Base-by-base conservation (phyloP, 2,329 filamentous ascomycete genomes). In the Colletotrichum tropicicola region DNA sequence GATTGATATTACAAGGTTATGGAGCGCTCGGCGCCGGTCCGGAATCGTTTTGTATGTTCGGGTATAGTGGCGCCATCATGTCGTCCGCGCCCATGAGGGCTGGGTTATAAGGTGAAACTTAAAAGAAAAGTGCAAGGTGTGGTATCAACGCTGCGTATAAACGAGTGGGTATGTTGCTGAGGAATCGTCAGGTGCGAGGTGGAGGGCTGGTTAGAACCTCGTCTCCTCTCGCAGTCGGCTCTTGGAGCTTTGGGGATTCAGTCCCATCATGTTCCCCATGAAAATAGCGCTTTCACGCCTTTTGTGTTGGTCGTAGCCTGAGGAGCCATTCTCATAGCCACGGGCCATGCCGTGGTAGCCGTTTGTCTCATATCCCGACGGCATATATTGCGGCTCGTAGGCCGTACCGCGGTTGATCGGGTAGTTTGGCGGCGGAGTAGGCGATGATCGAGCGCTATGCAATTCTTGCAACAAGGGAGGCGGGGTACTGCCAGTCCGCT, bases 281-380 rank as follows among this genome's bases (percentile, higher is more conserved):
- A 89, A 87, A 74, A 90, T 87, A 47, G 82, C 79, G 70, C 89
- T 91, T 75, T 91, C 88, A 52, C 88, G 83, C 51, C 87, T 81
- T 71, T 82, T 85, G 41, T 79, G 85, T 8, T 78, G 78, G 37
- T 81, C 76, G 51, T 80, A 78, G 53, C 72, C 62, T 27, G 68
- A 52, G 70, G 70, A 17, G 70, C 71, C 71, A 45, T 64, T 73
- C 49, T 85, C 82, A 64, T 79, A 80, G 25, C 70, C 65, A 13
- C 53, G 45, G 21, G 62, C 57, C 23, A 60, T 32, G 25, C 54
- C 55, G n/a, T 70, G 67, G 39, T 69, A 68, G 9, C 59, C 59
- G 9, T 66, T 66, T 4, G 70, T 66, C 5, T 73, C 73, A 25
- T 70, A 68, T 37, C 71, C 63, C 45, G 69, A 48, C 67, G 77